These are phyloP conservation scores for Larix sibirica DNA, from an alignment of 83 land plant genomes.

Conservation along the genomic window DNA sequence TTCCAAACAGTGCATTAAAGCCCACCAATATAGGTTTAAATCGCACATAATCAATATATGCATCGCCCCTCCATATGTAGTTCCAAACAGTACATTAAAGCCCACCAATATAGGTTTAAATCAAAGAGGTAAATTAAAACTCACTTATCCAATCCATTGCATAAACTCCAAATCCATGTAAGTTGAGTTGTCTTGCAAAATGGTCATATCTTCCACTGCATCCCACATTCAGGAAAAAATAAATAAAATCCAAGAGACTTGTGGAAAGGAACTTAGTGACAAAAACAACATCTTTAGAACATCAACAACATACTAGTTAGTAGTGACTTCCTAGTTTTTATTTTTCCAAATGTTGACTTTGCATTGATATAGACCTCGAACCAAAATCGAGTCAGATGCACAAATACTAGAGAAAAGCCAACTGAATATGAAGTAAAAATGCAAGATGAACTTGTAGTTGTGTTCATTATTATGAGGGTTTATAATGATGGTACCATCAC, in stretches of 20 bases:
- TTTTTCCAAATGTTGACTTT: too few species aligned
- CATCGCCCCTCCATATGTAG: not conserved
- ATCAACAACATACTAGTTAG: not conserved
- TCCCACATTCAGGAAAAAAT: conserved; percentile 3
- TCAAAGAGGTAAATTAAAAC: not conserved
- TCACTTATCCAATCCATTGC: conserved; percentile 99
- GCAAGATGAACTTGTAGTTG: too few species aligned
- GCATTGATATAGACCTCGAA: too few species aligned
- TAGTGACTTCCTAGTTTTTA: too few species aligned
- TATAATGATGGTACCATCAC: too few species aligned
- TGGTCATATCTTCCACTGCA: conserved; percentile 94
- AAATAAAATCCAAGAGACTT: not conserved
- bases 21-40: not conserved
- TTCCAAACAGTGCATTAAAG: not conserved
- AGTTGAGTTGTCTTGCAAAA: conserved; percentile 81
- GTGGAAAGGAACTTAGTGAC: not conserved
- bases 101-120: not conserved
- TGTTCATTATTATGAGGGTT: too few species aligned
- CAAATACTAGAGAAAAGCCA: too few species aligned
- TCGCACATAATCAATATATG: not conserved
- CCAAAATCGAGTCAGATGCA: too few species aligned
- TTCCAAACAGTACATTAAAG: not conserved
- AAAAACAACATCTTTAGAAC: not conserved
- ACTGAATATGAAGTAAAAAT: too few species aligned
- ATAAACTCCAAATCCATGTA: conserved; percentile 84